A percentile compares a stretch with the other conserved stretches of the same genome.
phyloP scores from a whole-genome alignment of 176 grass and related monocot species.

The Lolium rigidum region DNA sequence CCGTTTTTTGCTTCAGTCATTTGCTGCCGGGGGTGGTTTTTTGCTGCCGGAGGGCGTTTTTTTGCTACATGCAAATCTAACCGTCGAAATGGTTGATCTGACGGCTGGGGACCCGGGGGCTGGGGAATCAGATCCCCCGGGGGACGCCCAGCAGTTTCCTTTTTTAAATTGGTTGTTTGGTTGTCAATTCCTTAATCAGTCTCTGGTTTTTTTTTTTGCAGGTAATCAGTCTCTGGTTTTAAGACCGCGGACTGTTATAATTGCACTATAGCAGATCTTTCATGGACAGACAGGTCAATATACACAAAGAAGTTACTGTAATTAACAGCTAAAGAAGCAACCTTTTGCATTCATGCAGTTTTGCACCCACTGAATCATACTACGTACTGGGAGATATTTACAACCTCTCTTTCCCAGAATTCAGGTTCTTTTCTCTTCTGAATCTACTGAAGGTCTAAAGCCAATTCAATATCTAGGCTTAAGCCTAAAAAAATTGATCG shows the following conservation, averaged over 20 bases:
- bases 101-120: no score
- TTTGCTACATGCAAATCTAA: no score
- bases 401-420: not conserved
- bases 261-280: not conserved
- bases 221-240: not conserved
- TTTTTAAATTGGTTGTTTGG: no score
- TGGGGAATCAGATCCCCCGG: no score
- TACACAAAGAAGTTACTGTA: not conserved
- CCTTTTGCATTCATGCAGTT: conserved; percentile 18
- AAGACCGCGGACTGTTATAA: not conserved
- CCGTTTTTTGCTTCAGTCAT: no score
- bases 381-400: not conserved
- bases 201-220: not conserved
- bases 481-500: not conserved
- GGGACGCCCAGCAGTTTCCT: no score
- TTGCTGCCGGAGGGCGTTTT: no score
- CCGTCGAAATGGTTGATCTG: no score
- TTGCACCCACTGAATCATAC: conserved; percentile 1
- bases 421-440: not conserved
- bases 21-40: no score
- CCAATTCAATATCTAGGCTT: not conserved
- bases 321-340: not conserved
- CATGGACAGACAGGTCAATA: not conserved
- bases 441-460: not conserved
- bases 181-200: not conserved